A percentile compares a stretch with the other conserved stretches of the same genome.
Evolutionary conservation across 164 flowering plant species (phyloP).

Genomic region (Malania oleifera): DNA sequence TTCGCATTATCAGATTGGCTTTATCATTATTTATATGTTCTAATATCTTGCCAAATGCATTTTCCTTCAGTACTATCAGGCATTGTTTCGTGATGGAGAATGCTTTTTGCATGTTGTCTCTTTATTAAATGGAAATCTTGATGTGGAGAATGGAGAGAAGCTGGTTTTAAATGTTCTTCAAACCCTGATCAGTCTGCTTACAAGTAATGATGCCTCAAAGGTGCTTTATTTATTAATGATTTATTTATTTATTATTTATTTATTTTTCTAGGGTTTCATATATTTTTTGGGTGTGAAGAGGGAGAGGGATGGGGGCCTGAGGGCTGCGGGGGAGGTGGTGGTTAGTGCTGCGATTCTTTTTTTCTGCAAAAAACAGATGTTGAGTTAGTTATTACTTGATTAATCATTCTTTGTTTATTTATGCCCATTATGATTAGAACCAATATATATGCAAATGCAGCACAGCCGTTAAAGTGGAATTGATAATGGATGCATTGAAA

Average conservation of each 20-base stretch:
- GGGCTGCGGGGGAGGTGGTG: no score
- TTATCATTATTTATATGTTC: background rate
- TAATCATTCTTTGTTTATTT: no score
- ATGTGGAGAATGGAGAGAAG: slow-evolving; percentile 61
- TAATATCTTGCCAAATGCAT: slow-evolving; percentile 14
- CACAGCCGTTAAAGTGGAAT: no score
- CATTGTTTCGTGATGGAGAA: slow-evolving; percentile 85
- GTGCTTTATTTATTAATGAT: slow-evolving; percentile 25
- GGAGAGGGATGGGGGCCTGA: no score
- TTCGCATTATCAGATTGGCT: background rate
- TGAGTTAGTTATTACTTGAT: no score
- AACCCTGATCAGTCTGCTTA: slow-evolving; percentile 74
- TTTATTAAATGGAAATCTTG: slow-evolving; percentile 78
- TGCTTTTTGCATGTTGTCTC: slow-evolving; percentile 97
- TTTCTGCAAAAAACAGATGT: no score
- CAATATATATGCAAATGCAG: no score
- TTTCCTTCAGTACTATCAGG: slow-evolving; percentile 73
- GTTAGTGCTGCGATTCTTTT: no score
- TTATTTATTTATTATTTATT: background rate
- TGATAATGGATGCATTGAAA: no score
- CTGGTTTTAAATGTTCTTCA: slow-evolving; percentile 80
- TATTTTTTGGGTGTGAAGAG: no score
- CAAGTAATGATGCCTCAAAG: slow-evolving; percentile 79
- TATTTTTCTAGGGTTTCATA: background rate
- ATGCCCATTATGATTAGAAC: no score